Evolutionary conservation across 140 eudicot genomes (phyloP).

Genomic region (Senecio squalidus): DNA sequence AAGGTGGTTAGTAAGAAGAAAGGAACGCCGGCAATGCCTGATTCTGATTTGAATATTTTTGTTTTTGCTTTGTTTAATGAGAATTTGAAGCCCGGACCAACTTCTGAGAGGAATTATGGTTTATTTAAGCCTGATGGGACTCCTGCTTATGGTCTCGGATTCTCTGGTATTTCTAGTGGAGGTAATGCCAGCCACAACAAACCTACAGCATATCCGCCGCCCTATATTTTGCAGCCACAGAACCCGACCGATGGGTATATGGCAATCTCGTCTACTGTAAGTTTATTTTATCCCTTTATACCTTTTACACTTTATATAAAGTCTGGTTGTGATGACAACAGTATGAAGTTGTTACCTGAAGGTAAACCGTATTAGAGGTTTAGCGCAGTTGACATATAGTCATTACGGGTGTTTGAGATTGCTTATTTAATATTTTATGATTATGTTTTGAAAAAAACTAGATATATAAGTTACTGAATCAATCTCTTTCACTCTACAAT

Average conservation of each 20-base stretch:
- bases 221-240: slow-evolving; percentile 27
- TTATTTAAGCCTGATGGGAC: slow-evolving; percentile 84
- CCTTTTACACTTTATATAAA: slow-evolving; percentile 15
- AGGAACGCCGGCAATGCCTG: slow-evolving; percentile 84
- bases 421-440: too few species aligned
- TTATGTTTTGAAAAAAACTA: too few species aligned
- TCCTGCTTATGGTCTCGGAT: slow-evolving; percentile 61
- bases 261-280: slow-evolving; percentile 54
- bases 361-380: too few species aligned
- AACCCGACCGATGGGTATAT: slow-evolving; percentile 58
- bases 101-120: slow-evolving; percentile 85
- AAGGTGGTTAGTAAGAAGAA: slow-evolving; percentile 54
- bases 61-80: slow-evolving; percentile 86
- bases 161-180: slow-evolving; percentile 30
- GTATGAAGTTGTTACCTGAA: too few species aligned
- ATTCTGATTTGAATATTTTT: slow-evolving; percentile 46
- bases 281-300: slow-evolving; percentile 28
- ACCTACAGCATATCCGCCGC: background rate
- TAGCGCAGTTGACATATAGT: too few species aligned
- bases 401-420: too few species aligned
- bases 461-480: too few species aligned
- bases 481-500: too few species aligned
- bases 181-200: slow-evolving; percentile 20
- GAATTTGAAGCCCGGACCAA: slow-evolving; percentile 85
- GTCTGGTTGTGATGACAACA: background rate